Percentiles rank a stretch among this genome's conserved stretches.
Conservation (phyloP, 306 rosid genomes). For the Ziziphus jujuba region DNA sequence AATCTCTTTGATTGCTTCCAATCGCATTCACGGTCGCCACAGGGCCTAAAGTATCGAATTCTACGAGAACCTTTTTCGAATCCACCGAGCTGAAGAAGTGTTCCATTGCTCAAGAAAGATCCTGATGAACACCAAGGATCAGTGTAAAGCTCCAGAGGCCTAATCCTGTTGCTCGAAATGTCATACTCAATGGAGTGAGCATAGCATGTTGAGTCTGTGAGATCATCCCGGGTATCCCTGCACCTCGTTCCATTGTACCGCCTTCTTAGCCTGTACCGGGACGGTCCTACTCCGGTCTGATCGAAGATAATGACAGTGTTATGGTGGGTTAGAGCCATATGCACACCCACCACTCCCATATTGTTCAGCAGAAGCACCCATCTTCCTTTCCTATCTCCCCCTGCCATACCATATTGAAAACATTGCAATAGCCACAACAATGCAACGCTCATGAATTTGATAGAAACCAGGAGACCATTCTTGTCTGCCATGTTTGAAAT, state of each 20-base stretch:
- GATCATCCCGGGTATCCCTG: conserved; percentile 19
- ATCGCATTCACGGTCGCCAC: conserved; percentile 46
- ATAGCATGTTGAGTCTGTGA: conserved; percentile 55
- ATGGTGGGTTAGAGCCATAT: conserved; percentile 58
- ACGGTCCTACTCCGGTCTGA: conserved; percentile 58
- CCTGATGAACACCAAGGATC: conserved; percentile 95
- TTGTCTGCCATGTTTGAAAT: conserved; percentile 17
- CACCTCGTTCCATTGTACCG: conserved; percentile 44
- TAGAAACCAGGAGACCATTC: conserved; percentile 5
- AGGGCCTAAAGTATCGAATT: conserved; percentile 49
- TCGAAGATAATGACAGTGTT: conserved; percentile 70
- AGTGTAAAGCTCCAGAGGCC: conserved; percentile 53
- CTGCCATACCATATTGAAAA: conserved; percentile 18
- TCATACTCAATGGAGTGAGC: conserved; percentile 84
- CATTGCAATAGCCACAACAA: conserved; percentile 24
- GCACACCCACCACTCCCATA: conserved; percentile 76
- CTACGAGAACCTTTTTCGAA: conserved; percentile 41
- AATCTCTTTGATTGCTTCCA: conserved; percentile 45
- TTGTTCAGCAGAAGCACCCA: conserved; percentile 64
- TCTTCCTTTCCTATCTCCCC: conserved; percentile 41
- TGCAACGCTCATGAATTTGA: conserved; percentile 19
- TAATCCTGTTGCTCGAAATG: conserved; percentile 45
- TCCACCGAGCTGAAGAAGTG: conserved; percentile 71
- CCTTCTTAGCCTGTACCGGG: conserved; percentile 48
- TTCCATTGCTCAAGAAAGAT: conserved; percentile 66